Evolutionary conservation across 345 rosid species (phyloP).

Genomic region (Heritiera fomes): DNA sequence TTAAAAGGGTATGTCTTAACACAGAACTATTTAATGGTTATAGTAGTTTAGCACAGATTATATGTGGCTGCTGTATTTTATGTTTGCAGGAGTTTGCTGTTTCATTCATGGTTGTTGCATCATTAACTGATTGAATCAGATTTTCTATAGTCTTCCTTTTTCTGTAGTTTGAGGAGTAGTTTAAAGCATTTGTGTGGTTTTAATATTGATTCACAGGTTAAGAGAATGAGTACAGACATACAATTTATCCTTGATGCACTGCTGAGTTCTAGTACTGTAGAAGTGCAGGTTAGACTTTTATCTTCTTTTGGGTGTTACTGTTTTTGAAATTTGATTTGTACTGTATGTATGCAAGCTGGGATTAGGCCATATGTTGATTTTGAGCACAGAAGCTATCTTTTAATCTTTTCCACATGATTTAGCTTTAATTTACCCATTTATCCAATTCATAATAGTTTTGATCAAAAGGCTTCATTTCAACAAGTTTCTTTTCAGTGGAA

Average conservation of each 20-base stretch:
- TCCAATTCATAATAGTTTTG: background rate
- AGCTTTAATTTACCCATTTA: background rate
- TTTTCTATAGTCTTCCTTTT: background rate
- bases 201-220: constrained; percentile 57
- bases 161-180: background rate
- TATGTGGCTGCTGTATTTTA: constrained; percentile 7
- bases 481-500: background rate
- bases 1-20: constrained; percentile 68
- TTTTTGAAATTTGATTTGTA: constrained; percentile 5
- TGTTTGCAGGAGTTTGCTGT: background rate
- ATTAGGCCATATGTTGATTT: background rate
- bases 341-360: background rate
- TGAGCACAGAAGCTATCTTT: background rate
- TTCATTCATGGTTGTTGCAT: background rate
- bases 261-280: constrained; percentile 63
- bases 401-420: background rate
- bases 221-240: constrained; percentile 75
- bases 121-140: background rate
- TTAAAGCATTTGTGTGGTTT: constrained; percentile 9
- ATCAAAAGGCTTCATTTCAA: background rate
- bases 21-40: background rate
- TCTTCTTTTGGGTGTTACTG: constrained; percentile 11
- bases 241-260: constrained; percentile 72
- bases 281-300: constrained; percentile 70
- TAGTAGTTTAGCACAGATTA: constrained; percentile 3